A percentile compares a stretch with the other conserved stretches of the same genome.
Conservation (phyloP, 495 filamentous ascomycete genomes). For the Xylaria curta region DNA sequence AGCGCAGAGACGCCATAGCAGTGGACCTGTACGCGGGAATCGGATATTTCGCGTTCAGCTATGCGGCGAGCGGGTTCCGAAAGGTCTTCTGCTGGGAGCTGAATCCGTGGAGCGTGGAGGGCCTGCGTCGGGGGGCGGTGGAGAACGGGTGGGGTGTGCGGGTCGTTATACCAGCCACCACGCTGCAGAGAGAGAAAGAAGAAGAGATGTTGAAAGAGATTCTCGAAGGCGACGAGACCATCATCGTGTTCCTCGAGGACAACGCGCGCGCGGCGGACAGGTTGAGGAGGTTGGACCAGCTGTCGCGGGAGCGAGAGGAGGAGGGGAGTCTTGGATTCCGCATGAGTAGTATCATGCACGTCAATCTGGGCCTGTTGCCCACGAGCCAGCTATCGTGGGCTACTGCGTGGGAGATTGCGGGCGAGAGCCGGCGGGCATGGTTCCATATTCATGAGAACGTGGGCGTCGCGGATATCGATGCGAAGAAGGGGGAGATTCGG, state of each 20-base stretch:
- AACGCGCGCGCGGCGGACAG: constrained; percentile 64
- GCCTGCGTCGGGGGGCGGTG: constrained; percentile 70
- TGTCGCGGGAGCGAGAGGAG: constrained; percentile 8
- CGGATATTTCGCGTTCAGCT: constrained; percentile 89
- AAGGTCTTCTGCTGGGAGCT: constrained; percentile 84
- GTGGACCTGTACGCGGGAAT: constrained; percentile 92
- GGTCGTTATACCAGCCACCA: constrained; percentile 44
- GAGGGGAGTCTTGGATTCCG: background rate
- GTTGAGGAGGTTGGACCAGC: constrained; percentile 40
- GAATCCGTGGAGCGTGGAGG: constrained; percentile 88
- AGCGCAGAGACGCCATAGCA: constrained; percentile 43
- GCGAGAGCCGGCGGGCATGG: constrained; percentile 58
- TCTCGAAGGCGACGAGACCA: constrained; percentile 44
- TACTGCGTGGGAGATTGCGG: constrained; percentile 61
- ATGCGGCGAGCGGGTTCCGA: constrained; percentile 71
- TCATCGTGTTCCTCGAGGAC: constrained; percentile 74
- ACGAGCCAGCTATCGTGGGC: constrained; percentile 70
- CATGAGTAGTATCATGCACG: constrained; percentile 57
- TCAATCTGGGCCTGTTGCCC: constrained; percentile 84
- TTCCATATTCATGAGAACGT: constrained; percentile 90
- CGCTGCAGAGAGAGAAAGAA: constrained; percentile 20
- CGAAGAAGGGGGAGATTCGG: constrained; percentile 57
- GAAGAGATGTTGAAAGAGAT: constrained; percentile 37
- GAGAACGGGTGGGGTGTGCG: constrained; percentile 69
- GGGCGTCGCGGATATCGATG: constrained; percentile 64